These are phyloP conservation scores for Sclerotinia minor DNA, from an alignment of 2,329 filamentous ascomycete genomes.

Conservation along the genomic window DNA sequence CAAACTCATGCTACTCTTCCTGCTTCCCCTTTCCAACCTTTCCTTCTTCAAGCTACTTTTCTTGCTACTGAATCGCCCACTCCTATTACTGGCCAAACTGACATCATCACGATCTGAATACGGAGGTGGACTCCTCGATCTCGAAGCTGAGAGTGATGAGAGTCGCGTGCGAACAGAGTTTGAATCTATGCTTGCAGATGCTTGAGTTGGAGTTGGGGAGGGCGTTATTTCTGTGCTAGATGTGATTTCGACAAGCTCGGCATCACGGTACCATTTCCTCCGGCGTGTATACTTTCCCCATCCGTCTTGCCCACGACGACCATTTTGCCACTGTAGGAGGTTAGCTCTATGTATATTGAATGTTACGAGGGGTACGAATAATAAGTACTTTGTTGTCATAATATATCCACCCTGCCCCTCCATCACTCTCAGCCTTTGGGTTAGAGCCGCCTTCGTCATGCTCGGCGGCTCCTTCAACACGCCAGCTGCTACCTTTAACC, in stretches of 20 bases:
- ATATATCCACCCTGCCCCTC: conserved; percentile 85
- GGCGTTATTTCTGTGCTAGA: conserved; percentile 48
- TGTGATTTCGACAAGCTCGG: conserved; percentile 80
- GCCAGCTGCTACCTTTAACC: conserved; percentile 84
- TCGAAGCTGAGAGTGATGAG: conserved; percentile 19
- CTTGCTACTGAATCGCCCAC: conserved; percentile 27
- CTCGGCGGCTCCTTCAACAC: conserved; percentile 72
- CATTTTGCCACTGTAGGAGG: conserved; percentile 74
- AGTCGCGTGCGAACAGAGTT: conserved; percentile 14
- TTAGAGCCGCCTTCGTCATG: conserved; percentile 48
- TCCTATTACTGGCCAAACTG: conserved; percentile 29
- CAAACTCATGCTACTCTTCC: conserved; percentile 30
- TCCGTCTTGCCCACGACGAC: conserved; percentile 78
- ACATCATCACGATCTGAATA: conserved; percentile 30
- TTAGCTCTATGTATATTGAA: conserved; percentile 26
- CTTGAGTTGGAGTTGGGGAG: conserved; percentile 45
- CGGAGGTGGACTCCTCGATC: conserved; percentile 26
- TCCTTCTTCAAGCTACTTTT: conserved; percentile 33
- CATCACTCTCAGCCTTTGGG: conserved; percentile 43
- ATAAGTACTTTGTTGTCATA: conserved; percentile 87
- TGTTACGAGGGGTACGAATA: background rate
- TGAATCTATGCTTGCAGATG: conserved; percentile 20
- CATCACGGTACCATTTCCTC: conserved; percentile 94
- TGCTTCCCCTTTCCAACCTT: conserved; percentile 29
- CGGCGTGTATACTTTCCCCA: conserved; percentile 94